Evolutionary conservation across 352 stramenopile species (phyloP).

Genomic region (Saprolegnia parasitica): DNA sequence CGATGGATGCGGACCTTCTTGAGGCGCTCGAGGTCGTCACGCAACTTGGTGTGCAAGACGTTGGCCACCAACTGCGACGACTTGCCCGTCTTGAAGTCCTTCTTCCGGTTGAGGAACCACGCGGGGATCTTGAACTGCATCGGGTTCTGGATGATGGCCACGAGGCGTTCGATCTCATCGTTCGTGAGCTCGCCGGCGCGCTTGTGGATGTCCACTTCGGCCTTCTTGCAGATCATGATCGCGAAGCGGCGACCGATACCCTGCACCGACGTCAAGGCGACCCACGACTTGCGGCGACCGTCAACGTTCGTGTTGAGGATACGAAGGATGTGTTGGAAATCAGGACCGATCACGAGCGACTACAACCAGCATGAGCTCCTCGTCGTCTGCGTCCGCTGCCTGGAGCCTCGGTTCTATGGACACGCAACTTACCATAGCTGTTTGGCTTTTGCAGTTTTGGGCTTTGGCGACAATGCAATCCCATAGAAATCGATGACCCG

Average conservation of each 20-base stretch:
- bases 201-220: constrained; percentile 99
- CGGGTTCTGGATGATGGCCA: constrained; percentile 99
- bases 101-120: constrained; percentile 99
- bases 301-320: constrained; percentile 99
- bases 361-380: constrained; percentile 34
- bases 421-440: constrained; percentile 25
- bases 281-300: constrained; percentile 93
- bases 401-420: neutral
- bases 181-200: constrained; percentile 97
- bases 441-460: constrained; percentile 32
- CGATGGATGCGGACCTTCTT: constrained; percentile 99
- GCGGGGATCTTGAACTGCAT: constrained; percentile 99
- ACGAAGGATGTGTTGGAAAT: constrained; percentile 99
- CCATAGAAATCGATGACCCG: constrained; percentile 2
- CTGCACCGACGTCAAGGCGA: constrained; percentile 80
- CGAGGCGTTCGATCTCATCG: constrained; percentile 99
- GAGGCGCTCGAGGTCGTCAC: constrained; percentile 98
- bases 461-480: constrained; percentile 31
- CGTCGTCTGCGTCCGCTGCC: neutral
- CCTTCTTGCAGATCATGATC: constrained; percentile 99
- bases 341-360: constrained; percentile 89
- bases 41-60: constrained; percentile 97
- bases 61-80: constrained; percentile 98
- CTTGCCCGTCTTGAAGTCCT: constrained; percentile 99
- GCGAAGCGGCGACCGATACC: constrained; percentile 82